Base-by-base conservation (phyloP, 805 yeast species). In the Saccharomycopsis sp. region DNA sequence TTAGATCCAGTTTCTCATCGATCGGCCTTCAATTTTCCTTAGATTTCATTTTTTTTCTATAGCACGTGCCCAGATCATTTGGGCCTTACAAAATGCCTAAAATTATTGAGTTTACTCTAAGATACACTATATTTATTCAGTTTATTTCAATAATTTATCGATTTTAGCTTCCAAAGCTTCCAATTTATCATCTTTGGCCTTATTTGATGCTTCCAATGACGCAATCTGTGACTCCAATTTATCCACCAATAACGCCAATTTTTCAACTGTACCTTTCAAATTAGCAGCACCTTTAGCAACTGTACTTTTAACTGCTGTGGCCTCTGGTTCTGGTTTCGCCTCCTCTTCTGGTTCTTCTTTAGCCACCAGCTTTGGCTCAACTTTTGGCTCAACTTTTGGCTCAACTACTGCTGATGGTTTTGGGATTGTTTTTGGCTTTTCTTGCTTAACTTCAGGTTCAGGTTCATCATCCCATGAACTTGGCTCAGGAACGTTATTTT, bases 191-290 rank as follows among this genome's bases (percentile, higher is more conserved):
- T 84, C 90, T 57, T 82, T 84, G 27, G 75, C 81, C n/a, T 70
- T 51, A 44, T 76, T 80, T 3, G 80, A 67, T 14, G 68, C 65
- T 6, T 71, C 65, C 47, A 85, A 66, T 44, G 62, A 69, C 8
- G 66, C 55, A 37, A 85, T 72, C 36, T 79, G 75, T 0, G 63
- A 44, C 58, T 84, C 88, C 38, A 85, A 67, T 23, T 70, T 65
- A 2, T 66, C 64, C 17, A 81, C 87, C 27, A 85, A 61, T 2
- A 64, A 47, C 4, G 83, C 76, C 44, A 85, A 66, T 51, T 74
- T 80, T 52, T 81, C 90, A 26, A 84, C 80, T 1, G 87, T 77
- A 7, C 76, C 81, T 55, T 81, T 81, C 48, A 85, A 67, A 0
- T 88, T 83, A 26, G 83, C 71, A 11, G 42, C 48, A 34, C 47